Conservation (phyloP, 768 basidiomycete species). For the Tremella mesenterica region DNA sequence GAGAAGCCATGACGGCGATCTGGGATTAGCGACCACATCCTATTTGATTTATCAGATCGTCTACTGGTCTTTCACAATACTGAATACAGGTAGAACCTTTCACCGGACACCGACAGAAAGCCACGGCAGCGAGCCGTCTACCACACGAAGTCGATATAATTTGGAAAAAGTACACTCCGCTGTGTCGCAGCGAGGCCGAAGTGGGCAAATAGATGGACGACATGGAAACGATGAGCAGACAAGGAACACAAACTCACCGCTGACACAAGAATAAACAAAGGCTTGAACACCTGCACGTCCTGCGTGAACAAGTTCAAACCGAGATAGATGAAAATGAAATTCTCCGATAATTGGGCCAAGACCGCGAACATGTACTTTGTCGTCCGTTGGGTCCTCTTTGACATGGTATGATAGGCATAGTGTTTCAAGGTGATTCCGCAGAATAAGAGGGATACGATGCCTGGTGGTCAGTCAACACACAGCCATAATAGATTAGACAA, state of each 20-base stretch:
- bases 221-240: too few relatives aligned
- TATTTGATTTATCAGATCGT: too few relatives aligned
- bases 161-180: too few relatives aligned
- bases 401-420: conserved; percentile 99
- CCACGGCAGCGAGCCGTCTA: too few relatives aligned
- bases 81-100: too few relatives aligned
- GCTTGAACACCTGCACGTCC: conserved; percentile 79
- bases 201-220: too few relatives aligned
- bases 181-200: too few relatives aligned
- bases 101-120: not conserved
- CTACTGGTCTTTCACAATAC: too few relatives aligned
- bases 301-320: conserved; percentile 96
- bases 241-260: conserved; percentile 55
- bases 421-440: conserved; percentile 99
- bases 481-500: too few relatives aligned
- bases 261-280: conserved; percentile 85
- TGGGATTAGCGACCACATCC: too few relatives aligned
- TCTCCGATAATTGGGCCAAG: conserved; percentile 89
- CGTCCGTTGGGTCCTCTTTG: conserved; percentile 80
- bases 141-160: too few relatives aligned
- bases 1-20: conserved; percentile 83
- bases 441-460: conserved; percentile 94
- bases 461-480: conserved; percentile 48
- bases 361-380: conserved; percentile 93
- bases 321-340: conserved; percentile 99